Conservation (phyloP, 441 rosid species). For the Caryocar brasiliense region DNA sequence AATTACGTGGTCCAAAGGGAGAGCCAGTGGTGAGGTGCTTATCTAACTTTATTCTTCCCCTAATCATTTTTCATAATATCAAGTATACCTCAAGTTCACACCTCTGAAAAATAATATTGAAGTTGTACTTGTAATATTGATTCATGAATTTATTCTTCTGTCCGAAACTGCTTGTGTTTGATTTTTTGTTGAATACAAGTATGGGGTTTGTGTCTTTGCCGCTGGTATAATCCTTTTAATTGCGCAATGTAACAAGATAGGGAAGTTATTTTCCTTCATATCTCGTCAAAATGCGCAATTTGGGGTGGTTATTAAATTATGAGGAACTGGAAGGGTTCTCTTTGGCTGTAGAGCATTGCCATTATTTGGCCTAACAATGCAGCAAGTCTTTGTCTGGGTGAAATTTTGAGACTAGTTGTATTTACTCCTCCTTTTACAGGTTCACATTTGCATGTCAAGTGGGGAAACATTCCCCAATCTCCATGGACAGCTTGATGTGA, state of each 20-base stretch:
- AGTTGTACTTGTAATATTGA: too few species aligned
- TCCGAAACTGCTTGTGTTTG: too few species aligned
- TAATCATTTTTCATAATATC: too few species aligned
- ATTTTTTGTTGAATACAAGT: too few species aligned
- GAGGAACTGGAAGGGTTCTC: background rate
- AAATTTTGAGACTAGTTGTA: constrained; percentile 1
- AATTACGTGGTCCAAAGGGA: constrained; percentile 78
- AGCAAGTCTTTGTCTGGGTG: background rate
- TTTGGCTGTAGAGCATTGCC: constrained; percentile 2
- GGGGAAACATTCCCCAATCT: constrained; percentile 92
- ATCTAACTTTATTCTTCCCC: constrained; percentile 51
- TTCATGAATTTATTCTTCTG: too few species aligned
- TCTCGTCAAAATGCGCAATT: too few species aligned
- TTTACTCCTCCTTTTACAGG: constrained; percentile 39
- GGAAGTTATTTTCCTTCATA: too few species aligned
- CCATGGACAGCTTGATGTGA: constrained; percentile 92
- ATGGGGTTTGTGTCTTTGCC: too few species aligned
- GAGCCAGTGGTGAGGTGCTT: constrained; percentile 99
- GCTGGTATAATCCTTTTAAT: too few species aligned
- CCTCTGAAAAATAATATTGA: too few species aligned
- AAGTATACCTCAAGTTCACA: background rate
- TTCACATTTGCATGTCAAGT: constrained; percentile 93
- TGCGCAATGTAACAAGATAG: too few species aligned
- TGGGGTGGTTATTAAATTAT: too few species aligned
- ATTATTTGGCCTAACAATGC: background rate